phyloP scores from a whole-genome alignment of 495 filamentous ascomycete species.

The Astrothelium macrocarpum region DNA sequence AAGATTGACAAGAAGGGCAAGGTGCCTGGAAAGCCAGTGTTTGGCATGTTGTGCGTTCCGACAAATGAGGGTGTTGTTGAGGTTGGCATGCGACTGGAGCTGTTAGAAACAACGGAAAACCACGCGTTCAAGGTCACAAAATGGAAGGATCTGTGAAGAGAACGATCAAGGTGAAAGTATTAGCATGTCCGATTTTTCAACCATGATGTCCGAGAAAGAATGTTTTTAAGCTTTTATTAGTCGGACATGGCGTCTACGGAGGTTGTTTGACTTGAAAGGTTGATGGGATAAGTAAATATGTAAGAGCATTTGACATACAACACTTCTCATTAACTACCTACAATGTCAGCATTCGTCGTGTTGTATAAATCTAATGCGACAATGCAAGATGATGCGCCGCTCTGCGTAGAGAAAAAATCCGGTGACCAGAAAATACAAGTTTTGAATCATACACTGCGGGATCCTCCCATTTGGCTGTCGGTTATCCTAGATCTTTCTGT shows the following conservation, averaged over 20 bases:
- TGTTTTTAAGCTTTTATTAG: too few relatives aligned
- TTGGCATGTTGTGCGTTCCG: slow-evolving; percentile 36
- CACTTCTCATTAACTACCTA: slow-evolving; percentile 1
- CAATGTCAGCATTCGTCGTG: not conserved
- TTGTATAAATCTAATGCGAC: not conserved
- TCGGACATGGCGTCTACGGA: not conserved
- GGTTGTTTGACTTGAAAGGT: not conserved
- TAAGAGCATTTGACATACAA: not conserved
- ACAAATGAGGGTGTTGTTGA: slow-evolving; percentile 38
- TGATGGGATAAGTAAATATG: not conserved
- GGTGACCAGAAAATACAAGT: slow-evolving; percentile 3
- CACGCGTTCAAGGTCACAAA: slow-evolving; percentile 24
- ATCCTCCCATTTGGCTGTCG: not conserved
- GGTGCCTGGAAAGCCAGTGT: slow-evolving; percentile 36
- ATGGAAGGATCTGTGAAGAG: slow-evolving; percentile 16
- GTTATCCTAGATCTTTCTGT: not conserved
- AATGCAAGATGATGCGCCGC: slow-evolving; percentile 2
- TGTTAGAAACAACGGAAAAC: slow-evolving; percentile 39
- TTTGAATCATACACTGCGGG: not conserved
- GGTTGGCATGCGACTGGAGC: slow-evolving; percentile 47
- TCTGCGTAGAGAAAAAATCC: not conserved
- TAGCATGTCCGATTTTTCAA: not conserved
- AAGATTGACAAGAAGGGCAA: slow-evolving; percentile 28
- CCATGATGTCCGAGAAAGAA: too few relatives aligned
- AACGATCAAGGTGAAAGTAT: not conserved